phyloP scores from a whole-genome alignment of 345 rosid genomes.

The Gossypium raimondii region DNA sequence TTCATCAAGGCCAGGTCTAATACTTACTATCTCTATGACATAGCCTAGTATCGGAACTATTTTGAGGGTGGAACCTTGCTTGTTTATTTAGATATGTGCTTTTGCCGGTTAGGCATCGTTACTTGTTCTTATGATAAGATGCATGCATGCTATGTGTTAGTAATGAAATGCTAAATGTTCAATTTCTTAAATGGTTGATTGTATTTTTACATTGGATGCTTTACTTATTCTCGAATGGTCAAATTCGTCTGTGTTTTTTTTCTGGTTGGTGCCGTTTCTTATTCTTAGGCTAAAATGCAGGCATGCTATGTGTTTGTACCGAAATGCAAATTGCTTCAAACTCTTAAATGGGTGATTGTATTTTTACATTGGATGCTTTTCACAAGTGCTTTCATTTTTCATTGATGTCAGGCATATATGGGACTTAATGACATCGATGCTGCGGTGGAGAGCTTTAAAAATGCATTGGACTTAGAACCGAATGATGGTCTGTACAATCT shows the following conservation, averaged over 20 bases:
- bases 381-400: not conserved
- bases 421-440: slow-evolving; percentile 58
- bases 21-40: not conserved
- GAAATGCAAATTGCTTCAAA: not conserved
- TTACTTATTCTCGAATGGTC: not conserved
- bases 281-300: not conserved
- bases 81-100: not conserved
- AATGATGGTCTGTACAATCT: slow-evolving; percentile 42
- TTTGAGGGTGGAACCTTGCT: slow-evolving; percentile 4
- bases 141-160: not conserved
- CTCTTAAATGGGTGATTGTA: not conserved
- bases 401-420: slow-evolving; percentile 44
- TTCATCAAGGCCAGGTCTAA: slow-evolving; percentile 72
- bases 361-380: not conserved
- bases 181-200: not conserved
- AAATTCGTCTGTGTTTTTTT: too few relatives aligned
- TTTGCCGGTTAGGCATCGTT: not conserved
- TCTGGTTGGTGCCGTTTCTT: not conserved
- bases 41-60: not conserved
- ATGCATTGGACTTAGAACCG: slow-evolving; percentile 62
- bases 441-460: slow-evolving; percentile 59
- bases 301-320: not conserved
- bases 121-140: not conserved
- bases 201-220: not conserved
- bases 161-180: not conserved